Percentiles rank a stretch among this genome's conserved stretches.
phyloP scores from a whole-genome alignment of 2,329 filamentous ascomycete species.

The Exserohilum rostratum region DNA sequence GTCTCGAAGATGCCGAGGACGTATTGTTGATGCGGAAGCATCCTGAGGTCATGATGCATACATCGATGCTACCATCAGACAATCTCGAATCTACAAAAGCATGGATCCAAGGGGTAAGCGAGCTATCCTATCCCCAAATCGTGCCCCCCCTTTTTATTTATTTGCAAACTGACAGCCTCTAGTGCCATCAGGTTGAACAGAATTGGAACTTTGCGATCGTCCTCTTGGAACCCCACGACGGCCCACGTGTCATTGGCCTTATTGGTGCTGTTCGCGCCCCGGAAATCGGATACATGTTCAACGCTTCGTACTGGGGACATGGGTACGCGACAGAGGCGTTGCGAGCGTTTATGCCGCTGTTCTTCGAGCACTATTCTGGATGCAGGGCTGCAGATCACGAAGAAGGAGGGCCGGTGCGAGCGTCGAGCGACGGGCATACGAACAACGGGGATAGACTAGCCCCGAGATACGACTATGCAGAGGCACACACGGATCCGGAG shows the following conservation, averaged over 20 bases:
- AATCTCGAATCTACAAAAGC: slow-evolving; percentile 49
- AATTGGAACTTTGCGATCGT: slow-evolving; percentile 65
- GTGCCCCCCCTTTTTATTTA: too few relatives aligned
- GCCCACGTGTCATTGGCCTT: slow-evolving; percentile 49
- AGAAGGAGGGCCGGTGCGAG: neutral
- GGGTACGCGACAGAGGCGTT: slow-evolving; percentile 55
- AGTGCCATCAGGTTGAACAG: slow-evolving; percentile 38
- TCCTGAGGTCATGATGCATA: slow-evolving; percentile 68
- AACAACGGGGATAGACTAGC: neutral
- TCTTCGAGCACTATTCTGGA: slow-evolving; percentile 46
- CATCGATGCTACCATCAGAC: slow-evolving; percentile 57
- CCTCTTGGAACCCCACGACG: slow-evolving; percentile 3
- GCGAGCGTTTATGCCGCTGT: slow-evolving; percentile 49
- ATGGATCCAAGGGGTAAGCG: slow-evolving; percentile 47
- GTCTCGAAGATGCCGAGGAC: slow-evolving; percentile 57
- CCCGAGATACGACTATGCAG: slow-evolving; percentile 35
- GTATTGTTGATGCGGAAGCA: slow-evolving; percentile 62
- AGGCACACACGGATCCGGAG: slow-evolving; percentile 55
- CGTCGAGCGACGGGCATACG: slow-evolving; percentile 2
- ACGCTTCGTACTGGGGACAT: slow-evolving; percentile 47
- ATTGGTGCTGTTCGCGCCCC: slow-evolving; percentile 51
- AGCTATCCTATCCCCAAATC: neutral
- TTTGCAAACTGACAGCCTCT: neutral
- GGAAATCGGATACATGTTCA: slow-evolving; percentile 53
- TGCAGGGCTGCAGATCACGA: neutral